phyloP scores from a whole-genome alignment of 345 rosid species.

The Acer campestre region DNA sequence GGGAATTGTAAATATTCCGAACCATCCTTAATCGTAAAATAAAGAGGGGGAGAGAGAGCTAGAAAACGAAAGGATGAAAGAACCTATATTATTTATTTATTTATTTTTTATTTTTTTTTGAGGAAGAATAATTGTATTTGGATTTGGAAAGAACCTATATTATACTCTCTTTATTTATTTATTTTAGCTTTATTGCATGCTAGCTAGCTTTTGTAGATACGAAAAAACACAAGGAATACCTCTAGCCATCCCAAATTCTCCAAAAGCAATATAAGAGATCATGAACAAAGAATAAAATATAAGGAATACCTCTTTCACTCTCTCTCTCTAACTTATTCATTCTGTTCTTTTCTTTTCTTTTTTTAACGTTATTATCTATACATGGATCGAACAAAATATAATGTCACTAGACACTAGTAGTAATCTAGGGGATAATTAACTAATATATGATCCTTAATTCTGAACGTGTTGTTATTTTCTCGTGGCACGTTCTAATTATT shows the following conservation, averaged over 20 bases:
- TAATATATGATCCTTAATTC: not conserved
- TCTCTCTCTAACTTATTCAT: slow-evolving; percentile 18
- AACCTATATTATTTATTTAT: slow-evolving; percentile 10
- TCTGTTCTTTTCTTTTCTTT: not conserved
- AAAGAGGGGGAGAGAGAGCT: not conserved
- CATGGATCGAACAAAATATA: slow-evolving; percentile 16
- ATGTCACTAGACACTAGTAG: not conserved
- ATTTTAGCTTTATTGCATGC: slow-evolving; percentile 16
- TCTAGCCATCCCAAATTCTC: slow-evolving; percentile 24
- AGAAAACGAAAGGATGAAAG: slow-evolving; percentile 11
- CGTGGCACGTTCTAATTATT: not conserved
- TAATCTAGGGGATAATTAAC: not conserved
- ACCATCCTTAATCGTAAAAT: not conserved
- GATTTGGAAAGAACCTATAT: slow-evolving; percentile 19
- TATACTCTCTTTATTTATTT: not conserved
- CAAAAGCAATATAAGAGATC: slow-evolving; percentile 5
- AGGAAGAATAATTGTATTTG: too few species aligned
- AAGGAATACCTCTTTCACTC: not conserved
- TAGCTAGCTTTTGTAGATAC: slow-evolving; percentile 26
- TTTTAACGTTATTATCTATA: not conserved
- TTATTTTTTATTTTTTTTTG: too few species aligned
- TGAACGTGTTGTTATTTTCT: not conserved
- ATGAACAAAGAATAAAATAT: not conserved
- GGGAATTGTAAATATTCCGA: too few species aligned
- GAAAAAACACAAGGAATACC: slow-evolving; percentile 29